Conservation (phyloP, 73 alveolate species). For the Paramecium tetraurelia region DNA sequence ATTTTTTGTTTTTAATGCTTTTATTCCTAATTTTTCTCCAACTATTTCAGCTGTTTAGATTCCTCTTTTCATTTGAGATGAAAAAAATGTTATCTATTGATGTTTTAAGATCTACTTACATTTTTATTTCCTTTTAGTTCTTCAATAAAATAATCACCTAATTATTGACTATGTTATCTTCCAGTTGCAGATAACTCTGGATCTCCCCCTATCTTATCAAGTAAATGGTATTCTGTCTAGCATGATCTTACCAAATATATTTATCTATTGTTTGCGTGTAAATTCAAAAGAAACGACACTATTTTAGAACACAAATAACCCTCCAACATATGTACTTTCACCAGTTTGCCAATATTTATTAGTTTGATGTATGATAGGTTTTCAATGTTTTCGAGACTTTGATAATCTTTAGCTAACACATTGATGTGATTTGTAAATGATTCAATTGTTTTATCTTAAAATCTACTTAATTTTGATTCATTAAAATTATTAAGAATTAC, state of each 20-base stretch:
- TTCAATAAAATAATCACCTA: conserved; percentile 51
- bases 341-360: conserved; percentile 48
- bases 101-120: neutral
- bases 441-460: conserved; percentile 50
- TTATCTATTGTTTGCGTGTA: conserved; percentile 58
- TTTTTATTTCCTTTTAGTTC: neutral
- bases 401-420: conserved; percentile 30
- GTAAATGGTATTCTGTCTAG: conserved; percentile 29
- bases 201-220: conserved; percentile 68
- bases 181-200: conserved; percentile 60
- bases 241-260: conserved; percentile 61
- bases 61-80: conserved; percentile 58
- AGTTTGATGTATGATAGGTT: conserved; percentile 46
- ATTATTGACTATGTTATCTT: neutral
- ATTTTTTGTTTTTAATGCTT: conserved; percentile 1
- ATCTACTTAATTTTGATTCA: conserved; percentile 55
- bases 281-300: conserved; percentile 32
- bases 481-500: conserved; percentile 50
- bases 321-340: conserved; percentile 33
- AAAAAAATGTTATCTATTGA: neutral
- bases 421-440: conserved; percentile 47
- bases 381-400: conserved; percentile 38
- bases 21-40: neutral
- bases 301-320: conserved; percentile 55
- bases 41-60: conserved; percentile 56